These are phyloP conservation scores for Pseudomonodictys pantanalensis DNA, from an alignment of 495 filamentous ascomycete genomes.

Conservation along the genomic window DNA sequence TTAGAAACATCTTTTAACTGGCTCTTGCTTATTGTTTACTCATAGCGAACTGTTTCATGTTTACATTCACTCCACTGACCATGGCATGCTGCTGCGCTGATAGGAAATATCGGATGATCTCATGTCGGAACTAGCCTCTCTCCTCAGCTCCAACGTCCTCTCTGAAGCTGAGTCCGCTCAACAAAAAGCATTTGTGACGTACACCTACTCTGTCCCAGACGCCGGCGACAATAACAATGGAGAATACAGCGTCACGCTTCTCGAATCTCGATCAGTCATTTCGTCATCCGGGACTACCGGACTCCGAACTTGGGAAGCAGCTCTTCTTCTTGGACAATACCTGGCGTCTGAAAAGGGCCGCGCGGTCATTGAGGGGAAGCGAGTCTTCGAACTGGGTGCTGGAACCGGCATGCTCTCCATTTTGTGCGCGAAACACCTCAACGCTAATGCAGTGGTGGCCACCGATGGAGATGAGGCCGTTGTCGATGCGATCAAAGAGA, in stretches of 20 bases:
- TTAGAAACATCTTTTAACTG: too few relatives aligned
- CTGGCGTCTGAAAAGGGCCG: constrained; percentile 44
- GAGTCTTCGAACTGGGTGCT: constrained; percentile 80
- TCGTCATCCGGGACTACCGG: constrained; percentile 78
- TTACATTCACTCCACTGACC: constrained; percentile 27
- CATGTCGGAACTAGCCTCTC: constrained; percentile 55
- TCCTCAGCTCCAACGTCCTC: constrained; percentile 59
- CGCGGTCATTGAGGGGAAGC: constrained; percentile 52
- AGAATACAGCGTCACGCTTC: constrained; percentile 50
- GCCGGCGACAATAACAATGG: constrained; percentile 1
- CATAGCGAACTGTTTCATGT: background rate
- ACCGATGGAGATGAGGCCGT: constrained; percentile 80
- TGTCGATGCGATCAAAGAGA: constrained; percentile 64
- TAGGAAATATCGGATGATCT: constrained; percentile 78
- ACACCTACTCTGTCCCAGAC: constrained; percentile 41
- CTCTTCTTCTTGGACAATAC: constrained; percentile 79
- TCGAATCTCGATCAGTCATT: constrained; percentile 73
- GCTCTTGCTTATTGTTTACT: background rate
- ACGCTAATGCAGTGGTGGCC: constrained; percentile 59
- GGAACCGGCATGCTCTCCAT: constrained; percentile 86
- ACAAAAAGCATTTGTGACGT: constrained; percentile 72
- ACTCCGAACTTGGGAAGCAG: constrained; percentile 89
- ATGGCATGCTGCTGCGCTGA: constrained; percentile 24
- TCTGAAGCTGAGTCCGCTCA: constrained; percentile 63
- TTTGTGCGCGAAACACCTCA: constrained; percentile 71